phyloP scores from a whole-genome alignment of 495 filamentous ascomycete species.

The Tuber borchii region DNA sequence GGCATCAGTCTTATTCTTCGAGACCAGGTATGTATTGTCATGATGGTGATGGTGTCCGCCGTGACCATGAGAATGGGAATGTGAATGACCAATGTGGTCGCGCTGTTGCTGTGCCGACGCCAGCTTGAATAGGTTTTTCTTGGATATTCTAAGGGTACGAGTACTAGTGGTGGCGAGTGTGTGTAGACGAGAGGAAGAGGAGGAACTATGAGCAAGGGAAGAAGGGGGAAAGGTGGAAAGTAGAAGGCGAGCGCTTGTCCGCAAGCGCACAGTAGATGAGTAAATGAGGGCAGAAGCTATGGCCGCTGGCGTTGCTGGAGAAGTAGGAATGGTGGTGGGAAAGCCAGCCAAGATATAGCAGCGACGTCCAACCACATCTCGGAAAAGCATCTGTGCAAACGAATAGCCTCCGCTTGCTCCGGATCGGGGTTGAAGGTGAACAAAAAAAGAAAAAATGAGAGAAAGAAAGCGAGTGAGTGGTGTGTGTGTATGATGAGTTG shows the following conservation, averaged over 20 bases:
- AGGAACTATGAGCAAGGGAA: neutral
- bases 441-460: neutral
- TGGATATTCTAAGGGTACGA: neutral
- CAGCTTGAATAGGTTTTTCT: slow-evolving; percentile 16
- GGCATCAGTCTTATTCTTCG: slow-evolving; percentile 81
- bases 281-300: neutral
- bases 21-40: slow-evolving; percentile 81
- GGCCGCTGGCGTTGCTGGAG: neutral
- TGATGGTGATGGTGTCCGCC: slow-evolving; percentile 64
- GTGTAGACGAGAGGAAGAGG: slow-evolving; percentile 2
- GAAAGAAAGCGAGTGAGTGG: neutral
- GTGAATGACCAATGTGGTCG: slow-evolving; percentile 31
- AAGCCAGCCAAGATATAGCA: slow-evolving; percentile 1
- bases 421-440: neutral
- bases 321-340: neutral
- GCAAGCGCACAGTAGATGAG: neutral
- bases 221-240: neutral
- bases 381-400: neutral
- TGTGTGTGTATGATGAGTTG: neutral
- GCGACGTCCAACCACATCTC: neutral
- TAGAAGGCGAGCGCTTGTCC: neutral
- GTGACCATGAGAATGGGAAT: slow-evolving; percentile 46
- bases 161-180: neutral
- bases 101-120: slow-evolving; percentile 29
- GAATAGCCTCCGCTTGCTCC: neutral